Evolutionary conservation across 768 basidiomycete species (phyloP).

Genomic region (Ephemerocybe angulata): DNA sequence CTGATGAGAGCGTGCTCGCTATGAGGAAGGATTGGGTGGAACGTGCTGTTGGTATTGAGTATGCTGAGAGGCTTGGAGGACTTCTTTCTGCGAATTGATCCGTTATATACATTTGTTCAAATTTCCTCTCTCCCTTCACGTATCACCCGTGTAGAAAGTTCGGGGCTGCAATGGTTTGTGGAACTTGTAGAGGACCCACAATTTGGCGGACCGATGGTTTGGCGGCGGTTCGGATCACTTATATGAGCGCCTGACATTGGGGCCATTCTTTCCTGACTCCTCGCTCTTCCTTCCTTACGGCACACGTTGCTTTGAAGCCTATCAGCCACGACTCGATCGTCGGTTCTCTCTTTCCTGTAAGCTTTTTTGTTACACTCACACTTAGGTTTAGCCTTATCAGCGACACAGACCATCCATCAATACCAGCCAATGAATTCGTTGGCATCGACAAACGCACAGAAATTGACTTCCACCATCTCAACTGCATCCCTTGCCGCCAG

Average conservation of each 20-base stretch:
- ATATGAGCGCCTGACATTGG: neutral
- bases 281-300: neutral
- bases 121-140: neutral
- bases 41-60: constrained; percentile 13
- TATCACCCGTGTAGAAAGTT: constrained; percentile 3
- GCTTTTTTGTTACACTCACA: neutral
- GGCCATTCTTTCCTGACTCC: neutral
- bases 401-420: neutral
- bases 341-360: neutral
- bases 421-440: neutral
- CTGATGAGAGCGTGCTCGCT: constrained; percentile 18
- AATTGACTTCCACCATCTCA: neutral
- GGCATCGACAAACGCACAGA: neutral
- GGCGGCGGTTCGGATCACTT: constrained; percentile 4
- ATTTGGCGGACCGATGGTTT: constrained; percentile 8
- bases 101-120: neutral
- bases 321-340: neutral
- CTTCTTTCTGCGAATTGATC: constrained; percentile 8
- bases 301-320: neutral
- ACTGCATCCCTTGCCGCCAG: neutral
- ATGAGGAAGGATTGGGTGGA: constrained; percentile 22
- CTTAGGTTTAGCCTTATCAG: neutral
- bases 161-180: neutral
- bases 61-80: constrained; percentile 11
- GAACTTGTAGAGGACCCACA: constrained; percentile 2